Evolutionary conservation across 257 asterid genomes (phyloP).

Genomic region (Capsicum pubescens): DNA sequence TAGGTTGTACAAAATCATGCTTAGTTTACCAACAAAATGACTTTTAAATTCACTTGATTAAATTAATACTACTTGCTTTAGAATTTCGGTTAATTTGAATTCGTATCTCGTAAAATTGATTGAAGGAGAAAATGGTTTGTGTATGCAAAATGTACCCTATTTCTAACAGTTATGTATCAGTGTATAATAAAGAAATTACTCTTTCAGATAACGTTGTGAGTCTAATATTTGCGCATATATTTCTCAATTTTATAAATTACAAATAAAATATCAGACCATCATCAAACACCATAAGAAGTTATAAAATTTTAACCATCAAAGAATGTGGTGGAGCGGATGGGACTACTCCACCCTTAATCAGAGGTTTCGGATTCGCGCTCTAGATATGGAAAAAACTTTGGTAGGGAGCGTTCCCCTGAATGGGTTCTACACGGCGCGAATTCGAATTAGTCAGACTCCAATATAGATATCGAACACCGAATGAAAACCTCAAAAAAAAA

Average conservation of each 20-base stretch:
- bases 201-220: neutral
- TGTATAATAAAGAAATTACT: neutral
- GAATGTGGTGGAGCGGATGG: too few species aligned
- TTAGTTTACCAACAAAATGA: neutral
- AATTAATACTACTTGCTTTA: too few species aligned
- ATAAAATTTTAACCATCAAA: neutral
- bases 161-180: neutral
- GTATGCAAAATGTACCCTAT: neutral
- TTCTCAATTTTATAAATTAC: neutral
- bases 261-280: neutral
- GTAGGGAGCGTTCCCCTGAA: too few species aligned
- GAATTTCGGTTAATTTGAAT: neutral
- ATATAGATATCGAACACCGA: too few species aligned
- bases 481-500: too few species aligned
- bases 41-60: too few species aligned
- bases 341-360: too few species aligned
- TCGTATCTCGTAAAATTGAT: neutral
- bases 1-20: neutral
- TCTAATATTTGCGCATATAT: neutral
- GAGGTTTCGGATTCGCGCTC: too few species aligned
- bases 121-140: neutral
- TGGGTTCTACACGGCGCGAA: too few species aligned
- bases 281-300: neutral
- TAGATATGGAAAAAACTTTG: too few species aligned
- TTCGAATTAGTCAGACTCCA: too few species aligned